A percentile compares a stretch with the other conserved stretches of the same genome.
Conservation (phyloP, 441 rosid species). For the Populus trichocarpa region DNA sequence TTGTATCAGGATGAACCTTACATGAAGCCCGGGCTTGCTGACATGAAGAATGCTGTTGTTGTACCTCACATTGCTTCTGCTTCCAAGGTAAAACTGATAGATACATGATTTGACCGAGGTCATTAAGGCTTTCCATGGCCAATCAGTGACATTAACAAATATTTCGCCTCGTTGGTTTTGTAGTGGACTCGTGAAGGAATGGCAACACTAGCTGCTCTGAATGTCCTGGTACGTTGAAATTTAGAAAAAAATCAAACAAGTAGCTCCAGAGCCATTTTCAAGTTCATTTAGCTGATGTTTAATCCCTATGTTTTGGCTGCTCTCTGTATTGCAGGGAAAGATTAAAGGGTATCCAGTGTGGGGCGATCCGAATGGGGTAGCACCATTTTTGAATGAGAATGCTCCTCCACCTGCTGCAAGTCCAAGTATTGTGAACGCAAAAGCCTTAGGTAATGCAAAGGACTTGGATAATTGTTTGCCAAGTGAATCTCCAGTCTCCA, state of each 20-base stretch:
- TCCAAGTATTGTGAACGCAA: conserved; percentile 92
- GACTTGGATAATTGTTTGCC: neutral
- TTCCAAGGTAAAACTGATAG: conserved; percentile 58
- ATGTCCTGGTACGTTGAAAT: conserved; percentile 57
- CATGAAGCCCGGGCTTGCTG: conserved; percentile 95
- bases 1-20: conserved; percentile 72
- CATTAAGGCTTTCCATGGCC: neutral
- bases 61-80: conserved; percentile 98
- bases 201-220: conserved; percentile 91
- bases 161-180: conserved; percentile 4
- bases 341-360: conserved; percentile 84
- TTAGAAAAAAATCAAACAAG: neutral
- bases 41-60: conserved; percentile 81
- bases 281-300: neutral
- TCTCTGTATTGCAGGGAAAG: conserved; percentile 52
- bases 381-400: conserved; percentile 72
- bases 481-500: neutral
- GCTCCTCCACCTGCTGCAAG: conserved; percentile 73
- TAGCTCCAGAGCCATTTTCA: neutral
- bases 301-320: neutral
- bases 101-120: neutral
- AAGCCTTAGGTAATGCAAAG: conserved; percentile 54
- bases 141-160: neutral
- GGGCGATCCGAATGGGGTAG: conserved; percentile 69
- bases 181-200: conserved; percentile 99